Base-by-base conservation (phyloP, 352 stramenopile species). In the Pythium biforme region DNA sequence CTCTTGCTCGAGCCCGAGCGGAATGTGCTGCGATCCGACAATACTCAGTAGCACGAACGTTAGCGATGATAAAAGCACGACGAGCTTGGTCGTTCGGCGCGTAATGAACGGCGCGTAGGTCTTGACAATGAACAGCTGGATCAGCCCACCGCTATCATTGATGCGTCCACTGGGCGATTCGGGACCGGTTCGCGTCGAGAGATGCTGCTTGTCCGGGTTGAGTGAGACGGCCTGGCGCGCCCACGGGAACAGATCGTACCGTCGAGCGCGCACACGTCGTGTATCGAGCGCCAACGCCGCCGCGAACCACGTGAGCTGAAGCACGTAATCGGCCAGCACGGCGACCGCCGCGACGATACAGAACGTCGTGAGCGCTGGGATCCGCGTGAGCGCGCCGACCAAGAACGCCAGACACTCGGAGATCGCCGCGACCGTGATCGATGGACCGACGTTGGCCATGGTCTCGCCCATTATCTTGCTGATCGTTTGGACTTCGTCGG, bases 271-370 rank as follows among this genome's bases (percentile, higher is more conserved):
- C 15, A 91, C 74, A 7, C 89, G 83, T 22, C 77, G 81, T 17
- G 77, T 70, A 59, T 96, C 88, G 0, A 97, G 58, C 25, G 86
- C 77, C 20, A 97, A 71, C 37, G 86, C 87, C 2, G 88, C 82
- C 8, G 86, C 75, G 65, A 96, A 96, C 87, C 86, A 96, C 14
- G 87, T 94, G 40, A 96, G 76, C 65, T 97, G 90, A 48, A 96
- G 75, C 29, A 77, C 61, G 53, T 95, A 92, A 59, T 96, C 77
- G 3, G 77, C 74, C 23, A 89, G 61, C 8, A 97, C 90, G 8
- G 90, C 87, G 6, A 94, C 60, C 0, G 87, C 81, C 3, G 90
- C 90, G 6, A 97, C 87, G 15, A 91, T 70, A 47, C 88, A 97
- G 48, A 97, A 97, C 59, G 89, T 90, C 34, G 77, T 76, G 2